phyloP scores from a whole-genome alignment of 768 basidiomycete species.

The Mycena rosella region DNA sequence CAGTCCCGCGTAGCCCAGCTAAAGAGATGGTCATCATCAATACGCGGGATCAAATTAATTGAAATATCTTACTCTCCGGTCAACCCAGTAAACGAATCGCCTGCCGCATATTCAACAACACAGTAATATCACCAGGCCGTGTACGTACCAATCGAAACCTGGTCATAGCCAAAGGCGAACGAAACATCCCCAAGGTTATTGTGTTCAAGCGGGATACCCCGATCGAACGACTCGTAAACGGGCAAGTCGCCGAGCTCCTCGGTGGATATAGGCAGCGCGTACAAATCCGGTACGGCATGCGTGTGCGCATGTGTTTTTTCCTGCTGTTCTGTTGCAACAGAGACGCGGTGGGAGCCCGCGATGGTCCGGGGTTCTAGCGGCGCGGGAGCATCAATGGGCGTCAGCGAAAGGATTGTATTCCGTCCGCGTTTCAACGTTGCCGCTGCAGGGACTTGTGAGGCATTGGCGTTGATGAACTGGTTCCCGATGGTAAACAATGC shows the following conservation, averaged over 20 bases:
- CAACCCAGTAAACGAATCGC: background rate
- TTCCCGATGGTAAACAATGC: constrained; percentile 26
- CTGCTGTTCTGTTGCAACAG: constrained; percentile 2
- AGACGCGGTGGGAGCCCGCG: constrained; percentile 1
- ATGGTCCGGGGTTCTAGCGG: constrained; percentile 1
- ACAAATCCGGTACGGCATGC: constrained; percentile 16
- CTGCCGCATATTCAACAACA: background rate
- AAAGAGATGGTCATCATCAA: background rate
- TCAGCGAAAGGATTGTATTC: background rate
- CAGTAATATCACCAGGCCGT: background rate
- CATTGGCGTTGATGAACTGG: constrained; percentile 18
- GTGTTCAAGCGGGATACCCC: constrained; percentile 9
- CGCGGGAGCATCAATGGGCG: background rate
- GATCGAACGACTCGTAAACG: constrained; percentile 44
- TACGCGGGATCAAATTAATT: background rate
- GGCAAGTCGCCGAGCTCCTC: constrained; percentile 60
- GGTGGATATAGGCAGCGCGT: constrained; percentile 56
- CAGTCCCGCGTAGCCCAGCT: constrained; percentile 32
- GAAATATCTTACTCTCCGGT: constrained; percentile 8
- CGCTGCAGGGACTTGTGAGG: constrained; percentile 3
- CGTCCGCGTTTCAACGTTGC: constrained; percentile 24
- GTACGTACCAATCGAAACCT: background rate
- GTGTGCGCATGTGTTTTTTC: background rate
- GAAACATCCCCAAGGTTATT: background rate
- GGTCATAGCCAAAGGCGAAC: constrained; percentile 1